phyloP scores from a whole-genome alignment of 345 rosid genomes.

The Syzygium jambos region DNA sequence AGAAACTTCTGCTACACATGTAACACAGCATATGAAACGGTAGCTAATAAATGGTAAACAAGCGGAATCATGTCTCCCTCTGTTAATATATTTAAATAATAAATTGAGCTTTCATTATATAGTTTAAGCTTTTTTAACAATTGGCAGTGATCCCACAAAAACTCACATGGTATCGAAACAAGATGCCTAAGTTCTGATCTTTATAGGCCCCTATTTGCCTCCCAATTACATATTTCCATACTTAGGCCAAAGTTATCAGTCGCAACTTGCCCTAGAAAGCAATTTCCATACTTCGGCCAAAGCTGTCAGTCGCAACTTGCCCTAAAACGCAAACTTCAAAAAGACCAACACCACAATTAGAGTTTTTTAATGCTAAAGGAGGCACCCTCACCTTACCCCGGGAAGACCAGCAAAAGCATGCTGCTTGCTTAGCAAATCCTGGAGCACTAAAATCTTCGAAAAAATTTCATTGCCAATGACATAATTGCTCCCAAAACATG shows the following conservation, averaged over 20 bases:
- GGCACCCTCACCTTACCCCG: neutral
- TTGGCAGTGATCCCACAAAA: no score
- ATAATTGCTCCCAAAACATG: constrained; percentile 21
- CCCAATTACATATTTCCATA: no score
- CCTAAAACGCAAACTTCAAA: neutral
- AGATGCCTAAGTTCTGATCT: no score
- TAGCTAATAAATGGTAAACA: neutral
- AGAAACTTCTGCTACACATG: neutral
- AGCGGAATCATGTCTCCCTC: neutral
- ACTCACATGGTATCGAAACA: no score
- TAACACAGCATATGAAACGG: neutral
- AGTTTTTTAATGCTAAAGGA: neutral
- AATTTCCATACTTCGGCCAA: no score
- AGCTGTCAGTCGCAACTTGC: neutral
- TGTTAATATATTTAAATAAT: no score
- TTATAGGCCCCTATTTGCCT: no score
- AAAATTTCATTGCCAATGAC: constrained; percentile 12
- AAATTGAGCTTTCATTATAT: no score
- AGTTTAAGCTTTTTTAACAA: no score
- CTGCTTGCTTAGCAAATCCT: neutral
- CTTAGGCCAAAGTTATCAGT: no score
- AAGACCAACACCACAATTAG: neutral
- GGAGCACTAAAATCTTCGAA: constrained; percentile 5
- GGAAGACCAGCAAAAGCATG: neutral
- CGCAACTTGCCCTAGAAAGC: no score